phyloP scores from a whole-genome alignment of 768 basidiomycete species.

The Clavulina sp. region DNA sequence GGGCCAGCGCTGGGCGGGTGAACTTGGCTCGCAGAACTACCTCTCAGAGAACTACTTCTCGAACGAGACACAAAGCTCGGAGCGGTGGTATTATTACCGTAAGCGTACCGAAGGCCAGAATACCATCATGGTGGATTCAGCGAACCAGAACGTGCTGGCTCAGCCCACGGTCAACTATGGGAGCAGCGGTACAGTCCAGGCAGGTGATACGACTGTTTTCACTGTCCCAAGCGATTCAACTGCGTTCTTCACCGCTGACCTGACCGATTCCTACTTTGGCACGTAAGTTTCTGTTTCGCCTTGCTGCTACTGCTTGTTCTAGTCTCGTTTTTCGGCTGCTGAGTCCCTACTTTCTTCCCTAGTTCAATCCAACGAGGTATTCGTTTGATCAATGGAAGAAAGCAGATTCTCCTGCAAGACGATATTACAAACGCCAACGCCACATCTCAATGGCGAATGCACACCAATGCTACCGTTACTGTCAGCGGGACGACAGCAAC shows the following conservation, averaged over 20 bases:
- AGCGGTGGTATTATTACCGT: constrained; percentile 84
- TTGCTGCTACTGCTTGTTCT: background rate
- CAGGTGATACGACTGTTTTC: constrained; percentile 69
- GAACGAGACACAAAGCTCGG: constrained; percentile 45
- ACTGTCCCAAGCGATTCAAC: constrained; percentile 45
- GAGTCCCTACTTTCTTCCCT: constrained; percentile 18
- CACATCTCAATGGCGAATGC: constrained; percentile 74
- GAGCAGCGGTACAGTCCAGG: constrained; percentile 38
- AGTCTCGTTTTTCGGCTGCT: background rate
- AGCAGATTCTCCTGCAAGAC: constrained; percentile 85
- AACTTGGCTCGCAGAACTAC: constrained; percentile 83
- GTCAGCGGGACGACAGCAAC: constrained; percentile 55
- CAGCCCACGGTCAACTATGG: constrained; percentile 42
- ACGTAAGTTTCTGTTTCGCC: constrained; percentile 11
- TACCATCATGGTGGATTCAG: constrained; percentile 55
- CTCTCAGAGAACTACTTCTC: constrained; percentile 54
- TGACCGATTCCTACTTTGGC: constrained; percentile 54
- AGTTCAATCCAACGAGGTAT: constrained; percentile 70
- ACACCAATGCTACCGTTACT: constrained; percentile 74
- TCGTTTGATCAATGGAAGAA: constrained; percentile 62
- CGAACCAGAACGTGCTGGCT: constrained; percentile 60
- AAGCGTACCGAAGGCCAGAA: constrained; percentile 98
- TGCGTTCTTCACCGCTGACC: constrained; percentile 65
- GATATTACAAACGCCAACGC: constrained; percentile 46
- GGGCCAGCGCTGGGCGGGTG: constrained; percentile 88